A percentile compares a stretch with the other conserved stretches of the same genome.
Evolutionary conservation across 1,139 yeast species (phyloP).

Genomic region (Kodamaea plutei): DNA sequence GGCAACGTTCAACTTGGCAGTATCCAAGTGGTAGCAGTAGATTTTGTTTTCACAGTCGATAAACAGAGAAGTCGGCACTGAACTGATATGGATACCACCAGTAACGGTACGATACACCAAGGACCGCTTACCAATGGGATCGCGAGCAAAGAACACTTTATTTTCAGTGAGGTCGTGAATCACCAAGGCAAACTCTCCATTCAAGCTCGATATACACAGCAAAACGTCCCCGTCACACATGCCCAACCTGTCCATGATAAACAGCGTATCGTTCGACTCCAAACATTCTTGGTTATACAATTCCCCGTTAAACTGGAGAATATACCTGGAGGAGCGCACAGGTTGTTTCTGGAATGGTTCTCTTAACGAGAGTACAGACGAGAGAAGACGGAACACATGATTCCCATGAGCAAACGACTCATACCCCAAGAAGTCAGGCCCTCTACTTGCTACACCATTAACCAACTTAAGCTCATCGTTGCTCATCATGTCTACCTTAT

Average conservation of each 20-base stretch:
- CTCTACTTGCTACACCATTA: conserved; percentile 16
- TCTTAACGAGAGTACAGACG: conserved; percentile 76
- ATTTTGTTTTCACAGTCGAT: conserved; percentile 50
- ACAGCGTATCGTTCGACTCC: conserved; percentile 33
- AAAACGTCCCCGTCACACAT: conserved; percentile 20
- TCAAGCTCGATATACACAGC: conserved; percentile 35
- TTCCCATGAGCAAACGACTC: conserved; percentile 11
- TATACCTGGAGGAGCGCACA: conserved; percentile 18
- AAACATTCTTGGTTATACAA: conserved; percentile 59
- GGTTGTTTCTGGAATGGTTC: conserved; percentile 80
- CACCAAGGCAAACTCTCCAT: conserved; percentile 82
- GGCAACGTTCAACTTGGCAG: conserved; percentile 13
- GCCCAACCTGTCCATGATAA: conserved; percentile 19
- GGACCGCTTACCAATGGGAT: conserved; percentile 76
- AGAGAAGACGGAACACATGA: conserved; percentile 34
- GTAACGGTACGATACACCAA: conserved; percentile 41
- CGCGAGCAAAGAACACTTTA: conserved; percentile 74
- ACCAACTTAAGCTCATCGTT: conserved; percentile 2
- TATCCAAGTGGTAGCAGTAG: conserved; percentile 35
- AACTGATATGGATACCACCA: conserved; percentile 43
- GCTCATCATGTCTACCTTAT: too few relatives aligned
- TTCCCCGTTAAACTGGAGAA: conserved; percentile 84
- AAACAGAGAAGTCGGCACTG: conserved; percentile 35
- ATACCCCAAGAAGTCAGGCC: conserved; percentile 18
- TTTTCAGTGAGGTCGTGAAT: conserved; percentile 37